Conservation (phyloP, 371 early-diverging fungal genomes). For the Mucor velutinosus region DNA sequence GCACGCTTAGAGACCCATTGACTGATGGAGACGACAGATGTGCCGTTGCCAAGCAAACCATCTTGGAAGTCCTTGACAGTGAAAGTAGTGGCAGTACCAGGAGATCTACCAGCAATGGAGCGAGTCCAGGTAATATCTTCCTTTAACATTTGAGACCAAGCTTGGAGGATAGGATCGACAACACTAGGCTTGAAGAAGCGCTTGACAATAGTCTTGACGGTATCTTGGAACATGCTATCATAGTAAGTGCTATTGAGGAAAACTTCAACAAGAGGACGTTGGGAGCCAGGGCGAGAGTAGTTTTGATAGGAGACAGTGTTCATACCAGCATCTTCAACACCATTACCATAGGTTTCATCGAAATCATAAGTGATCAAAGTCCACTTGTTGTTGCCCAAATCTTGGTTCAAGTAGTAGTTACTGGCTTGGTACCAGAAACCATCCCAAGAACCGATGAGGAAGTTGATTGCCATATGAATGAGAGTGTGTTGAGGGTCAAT, state of each 20-base stretch:
- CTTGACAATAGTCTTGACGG: slow-evolving; percentile 54
- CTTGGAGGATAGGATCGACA: slow-evolving; percentile 49
- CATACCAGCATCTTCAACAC: slow-evolving; percentile 30
- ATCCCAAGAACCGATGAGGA: slow-evolving; percentile 52
- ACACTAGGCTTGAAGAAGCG: slow-evolving; percentile 58
- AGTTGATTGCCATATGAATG: slow-evolving; percentile 53
- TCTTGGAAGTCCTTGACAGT: slow-evolving; percentile 46
- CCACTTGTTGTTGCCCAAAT: slow-evolving; percentile 50
- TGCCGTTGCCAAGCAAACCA: slow-evolving; percentile 36
- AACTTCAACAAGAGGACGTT: slow-evolving; percentile 37
- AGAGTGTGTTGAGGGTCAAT: slow-evolving; percentile 45
- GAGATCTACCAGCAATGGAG: slow-evolving; percentile 36
- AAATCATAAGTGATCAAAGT: slow-evolving; percentile 57
- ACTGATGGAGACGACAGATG: slow-evolving; percentile 20
- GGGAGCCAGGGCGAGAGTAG: slow-evolving; percentile 37
- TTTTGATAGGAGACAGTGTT: slow-evolving; percentile 43
- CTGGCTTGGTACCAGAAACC: slow-evolving; percentile 55
- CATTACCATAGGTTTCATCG: slow-evolving; percentile 58
- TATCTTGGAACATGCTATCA: slow-evolving; percentile 44
- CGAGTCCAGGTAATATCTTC: slow-evolving; percentile 61
- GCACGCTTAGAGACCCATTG: slow-evolving; percentile 41
- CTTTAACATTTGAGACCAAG: slow-evolving; percentile 50
- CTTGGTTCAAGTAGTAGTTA: slow-evolving; percentile 58
- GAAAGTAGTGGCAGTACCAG: slow-evolving; percentile 42
- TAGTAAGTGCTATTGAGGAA: slow-evolving; percentile 51